Conservation (phyloP, 2,329 filamentous ascomycete genomes). For the Colletotrichum liriopes region DNA sequence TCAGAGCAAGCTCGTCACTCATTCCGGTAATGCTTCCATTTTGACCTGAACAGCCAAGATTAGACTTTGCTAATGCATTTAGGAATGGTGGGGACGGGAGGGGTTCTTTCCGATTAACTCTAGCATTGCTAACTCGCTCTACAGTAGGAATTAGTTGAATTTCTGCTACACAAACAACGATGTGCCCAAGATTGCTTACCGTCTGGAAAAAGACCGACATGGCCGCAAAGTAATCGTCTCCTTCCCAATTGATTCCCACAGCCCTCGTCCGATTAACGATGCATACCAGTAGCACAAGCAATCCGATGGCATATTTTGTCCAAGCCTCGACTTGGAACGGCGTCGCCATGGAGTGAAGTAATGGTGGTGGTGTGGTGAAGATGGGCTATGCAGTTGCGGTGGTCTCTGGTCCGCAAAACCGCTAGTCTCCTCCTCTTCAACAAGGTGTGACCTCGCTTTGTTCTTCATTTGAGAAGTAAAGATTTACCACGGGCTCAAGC, state of each 20-base stretch:
- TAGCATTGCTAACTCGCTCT: constrained; percentile 30
- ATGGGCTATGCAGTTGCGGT: constrained; percentile 30
- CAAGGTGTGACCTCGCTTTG: constrained; percentile 23
- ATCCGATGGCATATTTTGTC: constrained; percentile 59
- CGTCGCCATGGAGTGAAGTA: constrained; percentile 49
- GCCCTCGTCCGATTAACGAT: constrained; percentile 56
- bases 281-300: constrained; percentile 55
- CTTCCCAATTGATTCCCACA: constrained; percentile 58
- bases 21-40: constrained; percentile 47
- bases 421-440: constrained; percentile 12
- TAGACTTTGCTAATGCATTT: not conserved
- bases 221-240: constrained; percentile 60
- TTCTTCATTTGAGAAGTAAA: not conserved
- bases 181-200: constrained; percentile 43
- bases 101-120: constrained; percentile 30
- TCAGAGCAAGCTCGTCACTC: constrained; percentile 43
- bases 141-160: not conserved
- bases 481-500: constrained; percentile 1
- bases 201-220: constrained; percentile 56
- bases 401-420: constrained; percentile 34
- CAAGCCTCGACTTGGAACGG: constrained; percentile 62
- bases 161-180: not conserved
- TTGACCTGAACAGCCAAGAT: constrained; percentile 45
- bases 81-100: not conserved
- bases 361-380: constrained; percentile 23